A percentile compares a stretch with the other conserved stretches of the same genome.
These are phyloP conservation scores for Thraustotheca clavata DNA, from an alignment of 352 stramenopile species.

Conservation along the genomic window DNA sequence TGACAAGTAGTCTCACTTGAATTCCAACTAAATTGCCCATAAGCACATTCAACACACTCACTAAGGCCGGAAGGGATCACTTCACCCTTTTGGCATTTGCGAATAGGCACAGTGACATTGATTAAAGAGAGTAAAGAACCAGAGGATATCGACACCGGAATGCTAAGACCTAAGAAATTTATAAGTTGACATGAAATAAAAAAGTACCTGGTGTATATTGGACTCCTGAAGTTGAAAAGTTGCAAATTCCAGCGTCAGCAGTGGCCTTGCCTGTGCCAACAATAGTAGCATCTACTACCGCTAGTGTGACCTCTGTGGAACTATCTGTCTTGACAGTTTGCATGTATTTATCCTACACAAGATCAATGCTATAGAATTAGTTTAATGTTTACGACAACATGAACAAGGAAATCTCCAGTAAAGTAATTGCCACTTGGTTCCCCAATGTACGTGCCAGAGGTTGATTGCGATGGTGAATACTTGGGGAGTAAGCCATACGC, in stretches of 20 bases:
- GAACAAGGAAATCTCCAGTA: background rate
- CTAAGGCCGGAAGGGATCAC: background rate
- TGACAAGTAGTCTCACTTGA: conserved; percentile 8
- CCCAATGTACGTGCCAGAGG: background rate
- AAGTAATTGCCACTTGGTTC: conserved; percentile 14
- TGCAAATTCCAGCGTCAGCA: background rate
- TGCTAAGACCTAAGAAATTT: background rate
- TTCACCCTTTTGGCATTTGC: conserved; percentile 2
- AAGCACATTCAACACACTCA: conserved; percentile 10
- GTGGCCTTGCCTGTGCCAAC: background rate
- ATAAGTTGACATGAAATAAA: background rate
- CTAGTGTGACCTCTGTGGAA: background rate
- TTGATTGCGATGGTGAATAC: background rate
- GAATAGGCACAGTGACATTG: background rate
- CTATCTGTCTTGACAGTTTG: conserved; percentile 15
- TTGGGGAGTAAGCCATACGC: background rate
- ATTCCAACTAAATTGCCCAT: conserved; percentile 20
- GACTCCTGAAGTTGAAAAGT: background rate
- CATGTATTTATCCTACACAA: conserved; percentile 9
- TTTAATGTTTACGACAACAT: conserved; percentile 1
- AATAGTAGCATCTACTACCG: background rate
- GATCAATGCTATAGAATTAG: conserved; percentile 7
- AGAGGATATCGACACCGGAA: background rate
- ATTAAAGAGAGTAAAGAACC: background rate
- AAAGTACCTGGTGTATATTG: conserved; percentile 2